Percentiles rank a stretch among this genome's conserved stretches.
Evolutionary conservation across 768 basidiomycete genomes (phyloP).

Genomic region (Lepiota subincarnata): DNA sequence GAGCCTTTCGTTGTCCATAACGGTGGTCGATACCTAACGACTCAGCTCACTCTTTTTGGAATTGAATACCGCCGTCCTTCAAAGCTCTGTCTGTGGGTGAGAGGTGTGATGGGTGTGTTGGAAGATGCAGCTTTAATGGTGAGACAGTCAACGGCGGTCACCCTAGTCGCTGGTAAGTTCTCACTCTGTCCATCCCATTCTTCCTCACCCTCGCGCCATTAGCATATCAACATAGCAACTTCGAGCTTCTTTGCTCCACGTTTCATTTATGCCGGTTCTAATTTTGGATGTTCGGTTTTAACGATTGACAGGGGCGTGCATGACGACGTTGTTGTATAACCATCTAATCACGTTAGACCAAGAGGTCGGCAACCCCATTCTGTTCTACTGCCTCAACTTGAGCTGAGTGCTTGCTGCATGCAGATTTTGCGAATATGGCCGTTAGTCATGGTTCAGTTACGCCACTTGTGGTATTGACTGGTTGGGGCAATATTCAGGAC

Average conservation of each 20-base stretch:
- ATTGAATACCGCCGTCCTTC: too few relatives aligned
- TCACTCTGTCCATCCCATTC: background rate
- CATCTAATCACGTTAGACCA: conserved; percentile 22
- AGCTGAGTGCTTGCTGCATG: background rate
- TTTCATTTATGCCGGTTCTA: background rate
- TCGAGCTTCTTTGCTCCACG: background rate
- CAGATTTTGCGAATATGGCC: conserved; percentile 23
- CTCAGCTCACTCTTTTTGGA: too few relatives aligned
- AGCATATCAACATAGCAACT: background rate
- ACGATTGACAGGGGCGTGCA: conserved; percentile 19
- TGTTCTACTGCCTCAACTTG: background rate
- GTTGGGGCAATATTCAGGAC: conserved; percentile 10
- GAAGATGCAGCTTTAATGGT: conserved; percentile 10
- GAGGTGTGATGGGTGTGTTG: background rate
- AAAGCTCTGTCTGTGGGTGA: background rate
- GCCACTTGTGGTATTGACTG: background rate
- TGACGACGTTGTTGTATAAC: conserved; percentile 23
- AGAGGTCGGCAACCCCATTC: conserved; percentile 16
- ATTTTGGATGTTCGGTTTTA: background rate
- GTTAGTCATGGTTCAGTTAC: conserved; percentile 11
- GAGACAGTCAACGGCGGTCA: conserved; percentile 21
- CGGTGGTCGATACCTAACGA: too few relatives aligned
- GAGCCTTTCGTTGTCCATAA: too few relatives aligned
- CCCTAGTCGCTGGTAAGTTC: conserved; percentile 21
- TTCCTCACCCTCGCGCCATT: too few relatives aligned